Evolutionary conservation across 345 rosid species (phyloP).

Genomic region (Aquilaria sinensis): DNA sequence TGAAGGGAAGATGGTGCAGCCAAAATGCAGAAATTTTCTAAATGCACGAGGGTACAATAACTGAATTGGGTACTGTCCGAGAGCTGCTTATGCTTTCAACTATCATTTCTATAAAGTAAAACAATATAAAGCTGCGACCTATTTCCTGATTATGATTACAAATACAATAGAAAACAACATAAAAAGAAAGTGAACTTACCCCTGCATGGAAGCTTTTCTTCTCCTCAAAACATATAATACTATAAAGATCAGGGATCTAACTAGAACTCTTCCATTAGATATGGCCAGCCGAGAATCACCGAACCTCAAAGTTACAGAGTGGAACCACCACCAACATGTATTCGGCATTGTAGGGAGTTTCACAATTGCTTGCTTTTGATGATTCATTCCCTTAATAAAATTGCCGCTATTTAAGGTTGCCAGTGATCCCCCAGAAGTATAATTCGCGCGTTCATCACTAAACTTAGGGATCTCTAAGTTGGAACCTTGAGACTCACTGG

Average conservation of each 20-base stretch:
- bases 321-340: slow-evolving; percentile 52
- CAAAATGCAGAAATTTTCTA: too few relatives aligned
- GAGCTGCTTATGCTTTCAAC: background rate
- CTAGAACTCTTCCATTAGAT: slow-evolving; percentile 45
- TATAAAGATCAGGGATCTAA: slow-evolving; percentile 52
- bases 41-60: too few relatives aligned
- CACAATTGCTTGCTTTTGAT: slow-evolving; percentile 28
- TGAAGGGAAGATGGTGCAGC: too few relatives aligned
- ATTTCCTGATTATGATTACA: too few relatives aligned
- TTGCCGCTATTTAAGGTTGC: slow-evolving; percentile 14
- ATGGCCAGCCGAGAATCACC: slow-evolving; percentile 36
- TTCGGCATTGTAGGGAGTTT: slow-evolving; percentile 28
- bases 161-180: too few relatives aligned
- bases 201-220: slow-evolving; percentile 41
- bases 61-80: too few relatives aligned
- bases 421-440: slow-evolving; percentile 23
- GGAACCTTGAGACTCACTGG: slow-evolving; percentile 21
- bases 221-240: slow-evolving; percentile 38
- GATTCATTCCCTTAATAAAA: slow-evolving; percentile 17
- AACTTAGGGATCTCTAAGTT: slow-evolving; percentile 11
- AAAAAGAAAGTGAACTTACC: slow-evolving; percentile 30
- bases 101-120: too few relatives aligned
- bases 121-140: too few relatives aligned
- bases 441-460: slow-evolving; percentile 17
- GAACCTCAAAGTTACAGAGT: slow-evolving; percentile 43